Conservation (phyloP, 179 eudicot genomes). For the Amaranthus tricolor region DNA sequence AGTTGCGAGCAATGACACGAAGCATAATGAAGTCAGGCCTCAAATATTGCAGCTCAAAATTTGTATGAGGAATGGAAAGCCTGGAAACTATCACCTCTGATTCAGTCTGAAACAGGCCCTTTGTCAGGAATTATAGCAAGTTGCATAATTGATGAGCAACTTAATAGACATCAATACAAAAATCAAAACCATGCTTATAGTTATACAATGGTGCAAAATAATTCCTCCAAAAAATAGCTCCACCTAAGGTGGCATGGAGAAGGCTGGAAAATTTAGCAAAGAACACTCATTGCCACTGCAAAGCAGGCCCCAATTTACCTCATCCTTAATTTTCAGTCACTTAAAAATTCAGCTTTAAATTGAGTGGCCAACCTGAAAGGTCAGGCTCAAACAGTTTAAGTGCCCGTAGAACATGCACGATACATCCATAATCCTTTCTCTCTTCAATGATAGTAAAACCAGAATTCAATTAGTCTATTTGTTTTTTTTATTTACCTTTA, state of each 20-base stretch:
- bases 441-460: background rate
- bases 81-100: slow-evolving; percentile 71
- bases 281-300: no score
- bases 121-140: slow-evolving; percentile 4
- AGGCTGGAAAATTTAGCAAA: no score
- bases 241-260: background rate
- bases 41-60: slow-evolving; percentile 85
- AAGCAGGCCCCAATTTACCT: no score
- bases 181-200: background rate
- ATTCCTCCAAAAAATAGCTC: background rate
- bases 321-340: background rate
- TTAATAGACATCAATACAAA: background rate
- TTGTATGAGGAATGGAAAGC: slow-evolving; percentile 81
- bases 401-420: no score
- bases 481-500: background rate
- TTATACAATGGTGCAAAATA: background rate
- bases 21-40: slow-evolving; percentile 99
- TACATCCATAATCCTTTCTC: no score
- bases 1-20: slow-evolving; percentile 86
- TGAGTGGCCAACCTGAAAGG: background rate
- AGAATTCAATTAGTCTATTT: background rate
- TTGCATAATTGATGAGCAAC: background rate
- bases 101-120: slow-evolving; percentile 56
- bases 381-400: no score
- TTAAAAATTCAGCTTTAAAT: no score